Percentiles rank a stretch among this genome's conserved stretches.
These are phyloP conservation scores for Phytophthora europaea DNA, from an alignment of 352 stramenopile species.

Conservation along the genomic window DNA sequence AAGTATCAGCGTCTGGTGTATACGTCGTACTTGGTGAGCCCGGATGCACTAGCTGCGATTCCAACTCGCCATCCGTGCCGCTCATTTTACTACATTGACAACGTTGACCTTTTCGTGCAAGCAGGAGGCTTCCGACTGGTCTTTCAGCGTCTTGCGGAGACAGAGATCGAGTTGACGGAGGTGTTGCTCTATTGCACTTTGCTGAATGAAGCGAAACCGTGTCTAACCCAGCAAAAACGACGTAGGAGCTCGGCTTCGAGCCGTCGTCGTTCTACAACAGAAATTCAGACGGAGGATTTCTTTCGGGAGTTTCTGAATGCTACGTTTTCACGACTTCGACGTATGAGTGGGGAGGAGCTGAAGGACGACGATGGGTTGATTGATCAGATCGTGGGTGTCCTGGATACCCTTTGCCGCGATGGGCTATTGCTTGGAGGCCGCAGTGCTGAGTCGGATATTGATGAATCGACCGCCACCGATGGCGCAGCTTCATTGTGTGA, in stretches of 20 bases:
- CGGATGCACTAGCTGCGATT: conserved; percentile 62
- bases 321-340: conserved; percentile 69
- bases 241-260: conserved; percentile 53
- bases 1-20: conserved; percentile 81
- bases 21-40: conserved; percentile 75
- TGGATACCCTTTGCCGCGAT: conserved; percentile 82
- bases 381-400: conserved; percentile 72
- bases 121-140: conserved; percentile 81
- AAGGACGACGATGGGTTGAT: conserved; percentile 86
- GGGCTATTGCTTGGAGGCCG: conserved; percentile 58
- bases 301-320: conserved; percentile 85
- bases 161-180: conserved; percentile 63
- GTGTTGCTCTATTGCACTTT: conserved; percentile 77
- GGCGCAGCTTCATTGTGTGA: conserved; percentile 35
- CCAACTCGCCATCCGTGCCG: conserved; percentile 77
- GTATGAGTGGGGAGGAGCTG: conserved; percentile 77
- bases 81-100: conserved; percentile 87
- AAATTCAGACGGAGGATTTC: conserved; percentile 76
- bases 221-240: conserved; percentile 68
- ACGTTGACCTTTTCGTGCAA: conserved; percentile 88
- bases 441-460: conserved; percentile 35
- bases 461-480: conserved; percentile 32
- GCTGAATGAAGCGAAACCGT: conserved; percentile 81
- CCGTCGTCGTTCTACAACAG: conserved; percentile 43
- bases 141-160: conserved; percentile 61